Percentiles rank a stretch among this genome's conserved stretches.
Conservation (phyloP, 2,329 filamentous ascomycete genomes). For the Penicillium digitatum region DNA sequence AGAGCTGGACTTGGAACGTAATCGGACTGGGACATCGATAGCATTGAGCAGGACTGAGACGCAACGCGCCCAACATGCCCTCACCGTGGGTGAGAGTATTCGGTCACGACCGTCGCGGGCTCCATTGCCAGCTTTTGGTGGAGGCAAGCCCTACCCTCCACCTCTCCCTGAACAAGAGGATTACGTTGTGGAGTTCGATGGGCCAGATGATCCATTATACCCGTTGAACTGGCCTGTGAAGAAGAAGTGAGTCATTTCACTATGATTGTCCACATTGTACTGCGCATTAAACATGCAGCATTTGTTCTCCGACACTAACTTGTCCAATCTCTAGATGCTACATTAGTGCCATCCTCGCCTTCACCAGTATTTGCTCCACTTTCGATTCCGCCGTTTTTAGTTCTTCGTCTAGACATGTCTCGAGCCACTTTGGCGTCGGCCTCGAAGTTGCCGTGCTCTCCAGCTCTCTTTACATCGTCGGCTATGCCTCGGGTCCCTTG, state of each 20-base stretch:
- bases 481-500: constrained; percentile 54
- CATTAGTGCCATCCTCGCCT: constrained; percentile 22
- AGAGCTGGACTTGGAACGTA: constrained; percentile 31
- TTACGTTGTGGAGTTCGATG: constrained; percentile 55
- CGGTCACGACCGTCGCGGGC: constrained; percentile 23
- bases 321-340: constrained; percentile 5
- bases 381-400: constrained; percentile 63
- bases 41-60: constrained; percentile 32
- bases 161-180: constrained; percentile 50
- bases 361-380: constrained; percentile 39
- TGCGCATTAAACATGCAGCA: neutral
- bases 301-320: neutral
- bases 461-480: constrained; percentile 46
- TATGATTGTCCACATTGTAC: neutral
- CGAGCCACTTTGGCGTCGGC: constrained; percentile 44
- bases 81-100: constrained; percentile 31
- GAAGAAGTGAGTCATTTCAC: constrained; percentile 39
- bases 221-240: constrained; percentile 51
- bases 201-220: constrained; percentile 48
- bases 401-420: constrained; percentile 55
- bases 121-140: constrained; percentile 28
- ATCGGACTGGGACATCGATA: constrained; percentile 22
- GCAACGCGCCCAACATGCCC: constrained; percentile 39
- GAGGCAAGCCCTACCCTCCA: constrained; percentile 51
- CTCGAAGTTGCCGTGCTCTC: constrained; percentile 42